Evolutionary conservation across 1,284 basidiomycete genomes (phyloP).

Genomic region (Meira nashicola): DNA sequence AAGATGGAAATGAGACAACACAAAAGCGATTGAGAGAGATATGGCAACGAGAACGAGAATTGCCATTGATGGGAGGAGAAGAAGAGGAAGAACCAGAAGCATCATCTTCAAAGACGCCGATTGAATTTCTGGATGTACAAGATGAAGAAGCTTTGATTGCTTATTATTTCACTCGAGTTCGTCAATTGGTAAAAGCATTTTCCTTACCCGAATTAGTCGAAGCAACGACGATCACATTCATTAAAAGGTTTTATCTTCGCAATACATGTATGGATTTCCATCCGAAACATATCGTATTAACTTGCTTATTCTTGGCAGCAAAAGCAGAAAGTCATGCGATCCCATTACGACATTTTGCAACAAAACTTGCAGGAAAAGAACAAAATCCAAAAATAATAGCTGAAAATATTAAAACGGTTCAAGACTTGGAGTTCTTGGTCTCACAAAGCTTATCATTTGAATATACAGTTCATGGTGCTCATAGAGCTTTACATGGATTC

Average conservation of each 20-base stretch:
- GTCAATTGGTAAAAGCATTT: conserved; percentile 76
- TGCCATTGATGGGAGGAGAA: not conserved
- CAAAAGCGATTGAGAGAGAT: conserved; percentile 13
- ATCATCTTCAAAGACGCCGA: conserved; percentile 24
- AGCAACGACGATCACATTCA: conserved; percentile 80
- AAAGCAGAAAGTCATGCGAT: conserved; percentile 95
- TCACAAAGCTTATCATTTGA: conserved; percentile 89
- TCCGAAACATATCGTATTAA: conserved; percentile 96
- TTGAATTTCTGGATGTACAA: conserved; percentile 67
- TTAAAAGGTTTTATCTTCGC: conserved; percentile 94
- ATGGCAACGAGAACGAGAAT: conserved; percentile 21
- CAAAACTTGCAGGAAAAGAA: conserved; percentile 29
- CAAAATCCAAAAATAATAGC: conserved; percentile 67
- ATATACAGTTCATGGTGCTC: conserved; percentile 84
- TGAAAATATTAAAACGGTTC: conserved; percentile 67
- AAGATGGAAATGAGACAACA: conserved; percentile 18
- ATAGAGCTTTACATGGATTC: conserved; percentile 82
- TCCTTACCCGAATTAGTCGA: conserved; percentile 86
- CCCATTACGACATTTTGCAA: conserved; percentile 74
- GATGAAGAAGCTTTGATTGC: conserved; percentile 86
- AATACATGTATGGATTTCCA: conserved; percentile 99
- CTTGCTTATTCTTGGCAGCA: conserved; percentile 86
- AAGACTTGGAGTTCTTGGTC: conserved; percentile 89
- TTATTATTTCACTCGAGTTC: conserved; percentile 81
- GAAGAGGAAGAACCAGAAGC: conserved; percentile 6